phyloP scores from a whole-genome alignment of 306 rosid genomes.

The Gillenia trifoliata region DNA sequence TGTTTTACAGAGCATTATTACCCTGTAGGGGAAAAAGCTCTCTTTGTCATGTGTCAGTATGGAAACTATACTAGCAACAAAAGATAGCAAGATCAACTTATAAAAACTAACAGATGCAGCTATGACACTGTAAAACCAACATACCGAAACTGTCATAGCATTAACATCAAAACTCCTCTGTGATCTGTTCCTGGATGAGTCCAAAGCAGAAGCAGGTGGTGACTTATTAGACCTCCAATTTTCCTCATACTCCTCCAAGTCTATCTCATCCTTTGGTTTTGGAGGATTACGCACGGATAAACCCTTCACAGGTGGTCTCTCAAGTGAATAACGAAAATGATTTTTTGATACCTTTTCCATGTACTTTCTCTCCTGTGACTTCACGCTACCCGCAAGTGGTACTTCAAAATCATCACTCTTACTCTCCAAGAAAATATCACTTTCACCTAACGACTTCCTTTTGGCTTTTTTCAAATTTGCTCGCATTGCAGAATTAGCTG shows the following conservation, averaged over 20 bases:
- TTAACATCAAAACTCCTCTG: constrained; percentile 65
- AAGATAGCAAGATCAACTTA: background rate
- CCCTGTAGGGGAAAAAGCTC: background rate
- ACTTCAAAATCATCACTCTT: constrained; percentile 72
- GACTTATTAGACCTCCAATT: constrained; percentile 53
- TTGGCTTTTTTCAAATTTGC: constrained; percentile 89
- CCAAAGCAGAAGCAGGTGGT: constrained; percentile 43
- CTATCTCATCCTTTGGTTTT: constrained; percentile 36
- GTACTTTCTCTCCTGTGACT: constrained; percentile 46
- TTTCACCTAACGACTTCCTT: constrained; percentile 61
- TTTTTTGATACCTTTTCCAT: constrained; percentile 54
- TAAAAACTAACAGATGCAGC: background rate
- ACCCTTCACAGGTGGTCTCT: constrained; percentile 30
- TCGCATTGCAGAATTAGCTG: constrained; percentile 95
- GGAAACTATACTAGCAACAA: background rate
- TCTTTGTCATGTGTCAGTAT: background rate
- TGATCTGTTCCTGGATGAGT: constrained; percentile 46
- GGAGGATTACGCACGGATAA: constrained; percentile 25
- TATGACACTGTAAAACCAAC: constrained; percentile 16
- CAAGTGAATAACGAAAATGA: constrained; percentile 58
- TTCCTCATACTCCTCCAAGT: constrained; percentile 45
- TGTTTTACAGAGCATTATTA: background rate
- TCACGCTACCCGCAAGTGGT: constrained; percentile 37
- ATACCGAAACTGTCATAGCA: constrained; percentile 46
- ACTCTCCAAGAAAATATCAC: constrained; percentile 56